Evolutionary conservation across 2,329 filamentous ascomycete genomes (phyloP).

Genomic region (Colletotrichum sojae): DNA sequence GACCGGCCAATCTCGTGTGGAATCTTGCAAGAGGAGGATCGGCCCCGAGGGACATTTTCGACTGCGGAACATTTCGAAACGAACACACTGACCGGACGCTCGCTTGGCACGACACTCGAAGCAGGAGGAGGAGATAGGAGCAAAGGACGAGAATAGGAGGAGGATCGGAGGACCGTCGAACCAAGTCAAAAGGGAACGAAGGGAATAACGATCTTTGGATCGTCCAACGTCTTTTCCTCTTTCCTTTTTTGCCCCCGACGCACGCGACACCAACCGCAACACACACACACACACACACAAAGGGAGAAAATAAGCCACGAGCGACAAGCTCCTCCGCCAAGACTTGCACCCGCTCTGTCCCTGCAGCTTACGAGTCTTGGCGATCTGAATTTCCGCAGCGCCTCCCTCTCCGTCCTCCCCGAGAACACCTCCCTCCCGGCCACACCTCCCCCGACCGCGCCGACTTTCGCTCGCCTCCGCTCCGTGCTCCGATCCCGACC

Average conservation of each 20-base stretch:
- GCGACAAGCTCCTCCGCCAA: constrained; percentile 34
- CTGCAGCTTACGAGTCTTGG: constrained; percentile 36
- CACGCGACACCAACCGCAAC: constrained; percentile 7
- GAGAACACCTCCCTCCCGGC: not conserved
- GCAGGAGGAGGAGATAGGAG: not conserved
- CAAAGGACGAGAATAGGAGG: no score
- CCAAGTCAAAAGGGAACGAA: no score
- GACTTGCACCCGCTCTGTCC: constrained; percentile 36
- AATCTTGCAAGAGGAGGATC: constrained; percentile 39
- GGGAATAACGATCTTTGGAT: constrained; percentile 5
- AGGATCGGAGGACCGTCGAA: constrained; percentile 7
- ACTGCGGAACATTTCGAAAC: constrained; percentile 3
- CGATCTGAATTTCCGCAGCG: constrained; percentile 15
- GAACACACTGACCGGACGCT: not conserved
- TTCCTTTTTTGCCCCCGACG: not conserved
- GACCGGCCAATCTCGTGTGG: constrained; percentile 15
- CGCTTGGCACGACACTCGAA: constrained; percentile 6
- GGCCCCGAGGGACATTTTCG: constrained; percentile 19
- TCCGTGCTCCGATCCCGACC: not conserved
- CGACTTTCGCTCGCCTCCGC: not conserved
- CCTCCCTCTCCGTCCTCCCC: constrained; percentile 1
- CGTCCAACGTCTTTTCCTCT: not conserved
- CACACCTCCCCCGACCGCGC: not conserved
- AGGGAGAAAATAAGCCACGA: constrained; percentile 15
- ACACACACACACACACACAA: not conserved